Percentiles rank a stretch among this genome's conserved stretches.
These are phyloP conservation scores for Saprolegnia parasitica DNA, from an alignment of 352 stramenopile species.

Conservation along the genomic window DNA sequence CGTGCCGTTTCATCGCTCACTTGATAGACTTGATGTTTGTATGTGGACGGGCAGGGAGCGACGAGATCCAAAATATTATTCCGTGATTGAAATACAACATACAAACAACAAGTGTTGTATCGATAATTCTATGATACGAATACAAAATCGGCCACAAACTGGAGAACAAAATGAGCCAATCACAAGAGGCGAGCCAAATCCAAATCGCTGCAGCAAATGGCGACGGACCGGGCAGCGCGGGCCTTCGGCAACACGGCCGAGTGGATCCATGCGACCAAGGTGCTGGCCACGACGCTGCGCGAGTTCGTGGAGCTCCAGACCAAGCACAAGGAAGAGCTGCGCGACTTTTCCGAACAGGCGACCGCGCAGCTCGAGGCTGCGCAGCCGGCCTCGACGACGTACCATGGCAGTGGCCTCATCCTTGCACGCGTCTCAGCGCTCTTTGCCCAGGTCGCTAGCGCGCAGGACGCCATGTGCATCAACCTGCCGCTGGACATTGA, in stretches of 20 bases:
- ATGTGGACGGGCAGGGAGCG: neutral
- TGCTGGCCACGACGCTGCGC: conserved; percentile 17
- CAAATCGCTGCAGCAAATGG: neutral
- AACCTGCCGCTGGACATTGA: conserved; percentile 26
- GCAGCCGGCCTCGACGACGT: neutral
- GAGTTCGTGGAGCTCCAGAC: conserved; percentile 24
- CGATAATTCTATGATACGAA: conserved; percentile 6
- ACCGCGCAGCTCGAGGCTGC: conserved; percentile 2
- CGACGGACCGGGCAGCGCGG: neutral
- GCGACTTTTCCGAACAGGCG: conserved; percentile 8
- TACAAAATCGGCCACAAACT: neutral
- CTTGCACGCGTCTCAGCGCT: conserved; percentile 19
- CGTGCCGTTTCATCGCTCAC: neutral
- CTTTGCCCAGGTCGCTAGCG: conserved; percentile 24
- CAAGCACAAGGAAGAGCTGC: conserved; percentile 28
- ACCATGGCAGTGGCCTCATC: conserved; percentile 11
- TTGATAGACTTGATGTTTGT: neutral
- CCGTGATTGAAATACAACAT: neutral
- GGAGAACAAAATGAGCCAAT: neutral
- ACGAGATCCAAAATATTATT: neutral
- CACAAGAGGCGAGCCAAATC: neutral
- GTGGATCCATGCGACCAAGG: conserved; percentile 24
- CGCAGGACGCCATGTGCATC: conserved; percentile 24
- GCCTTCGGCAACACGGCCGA: conserved; percentile 1
- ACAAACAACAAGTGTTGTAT: neutral